Evolutionary conservation across 2,329 filamentous ascomycete species (phyloP), one percentile per base, ranked within the genome.

Genomic region (Penicillium sp.): DNA sequence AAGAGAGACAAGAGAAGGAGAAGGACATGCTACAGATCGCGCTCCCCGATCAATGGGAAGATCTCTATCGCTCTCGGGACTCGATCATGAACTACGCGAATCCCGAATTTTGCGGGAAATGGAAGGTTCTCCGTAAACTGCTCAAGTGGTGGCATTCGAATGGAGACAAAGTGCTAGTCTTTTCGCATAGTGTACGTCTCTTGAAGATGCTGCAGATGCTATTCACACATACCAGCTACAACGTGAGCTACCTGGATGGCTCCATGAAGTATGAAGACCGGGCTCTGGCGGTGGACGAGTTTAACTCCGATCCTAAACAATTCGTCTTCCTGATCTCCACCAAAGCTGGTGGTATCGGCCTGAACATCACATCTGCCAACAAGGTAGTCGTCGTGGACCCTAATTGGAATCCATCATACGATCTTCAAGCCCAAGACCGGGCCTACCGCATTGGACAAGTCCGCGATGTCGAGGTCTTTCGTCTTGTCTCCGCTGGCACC

Each of bases 301-400:
- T 96, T 83, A 99, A 99, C 72, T 85, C 90, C 0, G 89, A 96
- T 68, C 86, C 91, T 0, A 82, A 81, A 4, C 91, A 95, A 68
- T 99, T 99, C 68, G 92, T 97, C 5, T 99, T 99, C 67, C 81
- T 99, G 21, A 97, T 99, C 67, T 96, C 90, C 22, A 97, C 95
- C 7, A 91, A 90, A 69, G 93, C 95, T 3, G 95, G 95, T 24
- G 95, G 95, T 4, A 90, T 97, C 0, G 95, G 95, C 0, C 81
- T 99, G 27, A 99, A 99, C 71, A 98, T 99, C 70, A 96, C 93
- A 0, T 95, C 91, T 2, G 95, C 95, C 1, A 99, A 99, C 76
- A 98, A 98, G 76, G 95, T 99, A 0, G 93, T 99, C 42, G 91
- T 99, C 35, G 87, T 98, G 48, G 95, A 98, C 71, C 95, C 95